Base-by-base conservation (phyloP, 2,329 filamentous ascomycete species). In the Aulographum hederae region DNA sequence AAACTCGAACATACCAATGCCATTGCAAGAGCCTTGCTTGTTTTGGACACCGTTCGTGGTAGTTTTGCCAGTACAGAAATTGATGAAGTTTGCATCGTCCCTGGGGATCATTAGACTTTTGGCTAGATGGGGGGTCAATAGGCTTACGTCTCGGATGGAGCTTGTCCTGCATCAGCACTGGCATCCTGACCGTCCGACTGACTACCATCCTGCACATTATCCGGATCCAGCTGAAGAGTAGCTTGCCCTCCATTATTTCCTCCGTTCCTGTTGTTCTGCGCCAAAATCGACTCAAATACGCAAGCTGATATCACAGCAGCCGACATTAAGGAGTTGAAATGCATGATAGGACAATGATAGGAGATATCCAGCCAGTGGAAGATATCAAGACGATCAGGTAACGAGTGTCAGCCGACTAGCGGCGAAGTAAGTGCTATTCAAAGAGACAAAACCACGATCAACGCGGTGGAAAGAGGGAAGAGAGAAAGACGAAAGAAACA, bases 41-140 rank as follows among this genome's bases (percentile, higher is more conserved):
- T 56, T 47, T 39, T 70, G 66, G 4, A 53, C 49, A 38, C 67
- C 67, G 39, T 71, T 69, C 37, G 67, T 71, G 34, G 65, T 42
- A 3, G 55, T 60, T 45, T 64, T 58, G 37, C 63, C 64, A 4
- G 52, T 44, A 43, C 67, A 72, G 48, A 69, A 65, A 52, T 69
- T 69, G 57, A 70, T 69, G 47, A 70, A 70, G 51, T 70, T 70
- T 45, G 57, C 56, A 14, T 47, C 31, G 36, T 66, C 60, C 26
- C 59, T 65, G 30, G 10, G 20, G 19, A 4, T n/a, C n/a, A 25
- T 25, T n/a, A 25, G 21, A 8, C 21, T 8, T 8, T 8, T 8
- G 21, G 8, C 8, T n/a, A 25, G 21, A 8, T 8, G n/a, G n/a
- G n/a, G 8, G 8, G n/a, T 25, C 21, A 25, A n/a, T 8, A 8